Conservation (phyloP, 1,284 basidiomycete species). For the Rhizopogon parksii region DNA sequence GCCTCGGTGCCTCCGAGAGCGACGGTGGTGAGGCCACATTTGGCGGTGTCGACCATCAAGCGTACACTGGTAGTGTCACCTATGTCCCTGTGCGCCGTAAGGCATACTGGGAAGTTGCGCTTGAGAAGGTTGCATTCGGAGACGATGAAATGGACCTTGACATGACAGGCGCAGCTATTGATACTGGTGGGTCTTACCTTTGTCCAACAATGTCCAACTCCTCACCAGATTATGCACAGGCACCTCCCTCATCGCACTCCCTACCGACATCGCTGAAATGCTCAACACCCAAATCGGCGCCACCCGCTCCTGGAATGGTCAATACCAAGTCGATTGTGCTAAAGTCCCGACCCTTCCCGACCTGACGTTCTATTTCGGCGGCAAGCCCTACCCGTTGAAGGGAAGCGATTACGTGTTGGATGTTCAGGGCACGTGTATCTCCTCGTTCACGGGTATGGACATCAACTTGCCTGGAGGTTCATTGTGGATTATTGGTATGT, state of each 20-base stretch:
- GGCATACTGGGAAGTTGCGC: slow-evolving; percentile 98
- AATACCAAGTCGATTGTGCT: slow-evolving; percentile 88
- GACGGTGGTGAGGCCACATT: slow-evolving; percentile 94
- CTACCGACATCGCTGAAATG: slow-evolving; percentile 95
- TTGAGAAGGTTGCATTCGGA: slow-evolving; percentile 81
- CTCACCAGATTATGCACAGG: slow-evolving; percentile 37
- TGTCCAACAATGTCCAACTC: not conserved
- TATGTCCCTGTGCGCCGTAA: slow-evolving; percentile 94
- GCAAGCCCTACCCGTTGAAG: slow-evolving; percentile 75
- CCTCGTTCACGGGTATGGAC: slow-evolving; percentile 89
- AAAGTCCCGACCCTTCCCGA: slow-evolving; percentile 83
- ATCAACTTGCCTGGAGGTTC: slow-evolving; percentile 83
- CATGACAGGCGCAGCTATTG: slow-evolving; percentile 92
- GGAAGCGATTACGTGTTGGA: slow-evolving; percentile 87
- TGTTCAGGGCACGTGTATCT: slow-evolving; percentile 89
- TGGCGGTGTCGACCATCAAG: slow-evolving; percentile 80
- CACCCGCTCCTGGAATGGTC: slow-evolving; percentile 89
- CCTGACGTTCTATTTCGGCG: slow-evolving; percentile 79
- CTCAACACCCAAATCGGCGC: slow-evolving; percentile 95
- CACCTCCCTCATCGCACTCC: slow-evolving; percentile 86
- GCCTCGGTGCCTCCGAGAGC: slow-evolving; percentile 78
- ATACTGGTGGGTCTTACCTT: slow-evolving; percentile 62
- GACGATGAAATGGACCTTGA: slow-evolving; percentile 82
- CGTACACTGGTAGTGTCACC: slow-evolving; percentile 77
- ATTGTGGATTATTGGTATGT: slow-evolving; percentile 90